Evolutionary conservation across 2,329 filamentous ascomycete genomes (phyloP).

Genomic region (Cytospora mali): DNA sequence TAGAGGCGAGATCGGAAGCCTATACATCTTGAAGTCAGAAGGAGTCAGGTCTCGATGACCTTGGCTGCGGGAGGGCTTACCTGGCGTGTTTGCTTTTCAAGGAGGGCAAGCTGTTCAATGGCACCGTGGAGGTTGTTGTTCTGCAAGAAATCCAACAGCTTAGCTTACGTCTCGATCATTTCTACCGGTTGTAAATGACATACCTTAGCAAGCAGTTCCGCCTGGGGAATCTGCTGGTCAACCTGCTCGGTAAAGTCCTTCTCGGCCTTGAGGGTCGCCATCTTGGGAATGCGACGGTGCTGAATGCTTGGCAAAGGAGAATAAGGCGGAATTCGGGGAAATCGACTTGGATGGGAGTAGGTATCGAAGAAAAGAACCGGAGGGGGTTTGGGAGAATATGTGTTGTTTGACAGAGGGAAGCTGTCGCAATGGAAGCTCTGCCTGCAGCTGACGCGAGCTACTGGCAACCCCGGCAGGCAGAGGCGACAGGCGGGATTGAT

Average conservation of each 20-base stretch:
- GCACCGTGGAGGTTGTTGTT: constrained; percentile 78
- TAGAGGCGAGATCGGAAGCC: constrained; percentile 95
- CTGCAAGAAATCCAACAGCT: constrained; percentile 42
- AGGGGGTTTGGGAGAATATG: neutral
- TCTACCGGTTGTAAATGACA: neutral
- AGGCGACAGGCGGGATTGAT: neutral
- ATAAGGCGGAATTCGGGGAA: neutral
- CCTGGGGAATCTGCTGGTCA: constrained; percentile 87
- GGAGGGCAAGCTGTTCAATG: constrained; percentile 85
- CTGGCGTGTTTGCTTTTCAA: constrained; percentile 98
- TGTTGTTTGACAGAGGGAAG: constrained; percentile 15
- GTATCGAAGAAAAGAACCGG: neutral
- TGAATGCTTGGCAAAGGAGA: too few relatives aligned
- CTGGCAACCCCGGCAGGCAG: neutral
- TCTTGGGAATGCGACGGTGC: constrained; percentile 46
- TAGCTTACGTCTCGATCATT: neutral
- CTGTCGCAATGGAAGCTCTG: constrained; percentile 30
- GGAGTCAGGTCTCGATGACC: neutral
- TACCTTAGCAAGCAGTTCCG: constrained; percentile 87
- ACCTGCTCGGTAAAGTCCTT: constrained; percentile 99
- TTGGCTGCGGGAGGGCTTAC: constrained; percentile 49
- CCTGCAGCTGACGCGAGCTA: constrained; percentile 23
- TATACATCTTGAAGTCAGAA: constrained; percentile 41
- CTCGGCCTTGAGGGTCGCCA: constrained; percentile 92
- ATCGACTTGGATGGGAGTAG: neutral